Evolutionary conservation across 1,139 yeast species (phyloP).

Genomic region (Taphrina pruni): DNA sequence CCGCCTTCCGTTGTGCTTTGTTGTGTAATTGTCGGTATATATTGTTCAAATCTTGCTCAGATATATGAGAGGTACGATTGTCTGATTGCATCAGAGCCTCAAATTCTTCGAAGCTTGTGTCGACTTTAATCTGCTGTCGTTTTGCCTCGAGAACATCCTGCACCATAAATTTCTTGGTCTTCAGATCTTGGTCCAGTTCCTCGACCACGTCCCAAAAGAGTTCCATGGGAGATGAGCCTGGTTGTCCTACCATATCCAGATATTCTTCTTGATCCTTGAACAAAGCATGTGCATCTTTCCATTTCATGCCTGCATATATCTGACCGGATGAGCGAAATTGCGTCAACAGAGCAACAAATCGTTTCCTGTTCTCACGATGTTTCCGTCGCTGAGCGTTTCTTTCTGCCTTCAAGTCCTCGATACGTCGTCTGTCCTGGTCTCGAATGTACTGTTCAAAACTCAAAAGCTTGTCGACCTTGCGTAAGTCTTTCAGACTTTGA

Average conservation of each 20-base stretch:
- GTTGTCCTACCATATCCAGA: constrained; percentile 69
- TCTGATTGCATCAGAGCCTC: constrained; percentile 47
- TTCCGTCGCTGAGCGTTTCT: constrained; percentile 41
- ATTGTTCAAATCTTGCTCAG: constrained; percentile 43
- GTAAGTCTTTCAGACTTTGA: constrained; percentile 61
- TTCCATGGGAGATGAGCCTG: constrained; percentile 81
- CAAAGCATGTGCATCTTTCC: constrained; percentile 62
- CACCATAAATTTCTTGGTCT: constrained; percentile 66
- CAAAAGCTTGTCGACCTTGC: constrained; percentile 65
- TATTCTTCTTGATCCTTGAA: constrained; percentile 67
- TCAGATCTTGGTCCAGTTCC: constrained; percentile 62
- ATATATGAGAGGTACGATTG: constrained; percentile 44
- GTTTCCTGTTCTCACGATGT: constrained; percentile 71
- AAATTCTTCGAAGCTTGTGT: constrained; percentile 48
- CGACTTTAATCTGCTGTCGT: constrained; percentile 46
- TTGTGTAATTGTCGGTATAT: constrained; percentile 45
- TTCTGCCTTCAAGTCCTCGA: constrained; percentile 48
- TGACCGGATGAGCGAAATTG: constrained; percentile 53
- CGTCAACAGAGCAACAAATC: constrained; percentile 59
- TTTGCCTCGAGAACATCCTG: constrained; percentile 59
- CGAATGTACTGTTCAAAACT: constrained; percentile 61
- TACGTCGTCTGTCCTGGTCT: constrained; percentile 55
- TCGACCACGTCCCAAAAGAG: constrained; percentile 78
- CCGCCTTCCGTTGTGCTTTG: constrained; percentile 49
- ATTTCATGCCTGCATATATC: constrained; percentile 64